Conservation (phyloP, 1,139 yeast species). For the Geotrichum europaeum region DNA sequence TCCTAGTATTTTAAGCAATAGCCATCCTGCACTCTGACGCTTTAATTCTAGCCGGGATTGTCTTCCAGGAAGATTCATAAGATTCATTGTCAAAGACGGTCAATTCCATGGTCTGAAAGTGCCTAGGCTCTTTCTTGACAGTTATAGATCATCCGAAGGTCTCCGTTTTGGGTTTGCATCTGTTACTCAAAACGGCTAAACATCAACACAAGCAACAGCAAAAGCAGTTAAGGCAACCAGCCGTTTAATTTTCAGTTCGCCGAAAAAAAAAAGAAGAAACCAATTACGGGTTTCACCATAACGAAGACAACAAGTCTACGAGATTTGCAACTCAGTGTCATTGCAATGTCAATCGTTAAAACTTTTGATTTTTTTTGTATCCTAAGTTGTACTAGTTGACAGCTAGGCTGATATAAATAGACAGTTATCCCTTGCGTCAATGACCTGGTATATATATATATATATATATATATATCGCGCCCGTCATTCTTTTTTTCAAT, state of each 20-base stretch:
- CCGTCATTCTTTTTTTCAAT: background rate
- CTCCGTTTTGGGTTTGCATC: background rate
- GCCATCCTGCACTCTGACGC: background rate
- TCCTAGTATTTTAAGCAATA: background rate
- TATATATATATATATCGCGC: background rate
- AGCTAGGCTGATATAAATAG: background rate
- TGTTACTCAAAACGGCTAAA: background rate
- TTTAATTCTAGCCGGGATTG: background rate
- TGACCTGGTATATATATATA: no score
- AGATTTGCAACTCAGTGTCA: no score
- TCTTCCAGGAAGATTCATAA: background rate
- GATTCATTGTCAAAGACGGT: background rate
- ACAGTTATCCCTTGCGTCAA: background rate
- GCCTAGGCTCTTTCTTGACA: background rate
- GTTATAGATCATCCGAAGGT: background rate
- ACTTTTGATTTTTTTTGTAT: background rate
- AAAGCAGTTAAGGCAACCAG: background rate
- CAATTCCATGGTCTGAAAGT: background rate
- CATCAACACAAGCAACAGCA: background rate
- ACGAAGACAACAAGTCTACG: background rate
- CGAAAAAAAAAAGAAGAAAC: background rate
- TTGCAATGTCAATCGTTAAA: background rate
- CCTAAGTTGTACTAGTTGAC: background rate
- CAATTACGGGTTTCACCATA: background rate
- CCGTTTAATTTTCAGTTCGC: background rate